A percentile compares a stretch with the other conserved stretches of the same genome.
Conservation (phyloP, 148 eudicot species). For the Rheum nobile region DNA sequence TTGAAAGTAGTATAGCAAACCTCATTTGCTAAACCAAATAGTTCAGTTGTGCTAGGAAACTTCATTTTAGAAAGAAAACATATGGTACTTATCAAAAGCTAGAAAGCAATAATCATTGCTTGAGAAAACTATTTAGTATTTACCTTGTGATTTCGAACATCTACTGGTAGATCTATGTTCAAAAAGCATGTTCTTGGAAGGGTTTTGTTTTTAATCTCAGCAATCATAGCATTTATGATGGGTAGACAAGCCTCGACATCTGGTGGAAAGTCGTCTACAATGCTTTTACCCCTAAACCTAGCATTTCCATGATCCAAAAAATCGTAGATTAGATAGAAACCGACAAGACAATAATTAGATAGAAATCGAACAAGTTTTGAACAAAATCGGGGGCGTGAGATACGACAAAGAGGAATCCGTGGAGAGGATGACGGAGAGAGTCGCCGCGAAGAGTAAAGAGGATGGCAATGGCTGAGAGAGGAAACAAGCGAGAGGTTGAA, state of each 20-base stretch:
- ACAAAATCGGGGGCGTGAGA: no score
- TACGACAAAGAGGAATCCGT: no score
- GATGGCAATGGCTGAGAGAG: no score
- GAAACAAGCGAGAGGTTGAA: no score
- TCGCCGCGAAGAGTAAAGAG: no score
- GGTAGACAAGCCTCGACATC: slow-evolving; percentile 92
- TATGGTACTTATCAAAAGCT: neutral
- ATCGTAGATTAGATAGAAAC: neutral
- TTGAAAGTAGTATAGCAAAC: neutral
- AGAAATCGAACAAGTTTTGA: no score
- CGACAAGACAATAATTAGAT: neutral
- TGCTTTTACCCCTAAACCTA: slow-evolving; percentile 78
- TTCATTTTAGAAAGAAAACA: neutral
- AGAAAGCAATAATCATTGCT: neutral
- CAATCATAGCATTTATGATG: slow-evolving; percentile 42
- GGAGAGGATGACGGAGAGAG: no score
- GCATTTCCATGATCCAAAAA: slow-evolving; percentile 6
- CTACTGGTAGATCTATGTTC: slow-evolving; percentile 73
- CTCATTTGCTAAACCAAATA: neutral
- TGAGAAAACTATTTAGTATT: neutral
- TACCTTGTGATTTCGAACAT: slow-evolving; percentile 78
- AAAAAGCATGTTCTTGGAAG: slow-evolving; percentile 69
- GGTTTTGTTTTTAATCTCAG: slow-evolving; percentile 40
- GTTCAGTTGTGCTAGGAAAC: neutral
- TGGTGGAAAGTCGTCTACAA: slow-evolving; percentile 39